These are phyloP conservation scores for Coemansia sp. DNA, from an alignment of 192 early-diverging fungal genomes.

Conservation along the genomic window DNA sequence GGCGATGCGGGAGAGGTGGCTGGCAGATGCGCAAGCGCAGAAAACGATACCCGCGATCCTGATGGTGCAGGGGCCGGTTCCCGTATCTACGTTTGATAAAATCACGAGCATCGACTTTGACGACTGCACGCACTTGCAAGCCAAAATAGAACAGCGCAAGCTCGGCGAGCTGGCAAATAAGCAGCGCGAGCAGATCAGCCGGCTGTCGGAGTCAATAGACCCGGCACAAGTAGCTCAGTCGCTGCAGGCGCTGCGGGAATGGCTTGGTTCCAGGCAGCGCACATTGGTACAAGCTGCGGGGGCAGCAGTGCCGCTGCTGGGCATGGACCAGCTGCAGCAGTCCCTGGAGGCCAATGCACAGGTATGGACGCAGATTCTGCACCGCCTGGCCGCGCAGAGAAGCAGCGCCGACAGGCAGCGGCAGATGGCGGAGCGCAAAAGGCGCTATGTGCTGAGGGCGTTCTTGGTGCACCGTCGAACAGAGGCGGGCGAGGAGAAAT, in stretches of 20 bases:
- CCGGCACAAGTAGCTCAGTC: not conserved
- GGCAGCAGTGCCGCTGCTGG: no score
- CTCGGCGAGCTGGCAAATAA: not conserved
- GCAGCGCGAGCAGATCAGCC: not conserved
- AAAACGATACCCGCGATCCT: no score
- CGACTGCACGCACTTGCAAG: not conserved
- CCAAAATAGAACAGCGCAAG: not conserved
- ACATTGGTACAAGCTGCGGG: no score
- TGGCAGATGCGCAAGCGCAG: not conserved
- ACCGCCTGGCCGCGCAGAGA: conserved; percentile 1
- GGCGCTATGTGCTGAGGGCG: conserved; percentile 30
- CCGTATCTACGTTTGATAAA: conserved; percentile 7
- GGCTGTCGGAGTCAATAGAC: not conserved
- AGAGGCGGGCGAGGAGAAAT: not conserved
- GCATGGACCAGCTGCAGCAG: no score
- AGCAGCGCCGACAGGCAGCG: not conserved
- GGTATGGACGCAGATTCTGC: no score
- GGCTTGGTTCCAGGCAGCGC: not conserved
- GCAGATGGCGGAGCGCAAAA: conserved; percentile 8
- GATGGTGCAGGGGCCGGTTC: conserved; percentile 5
- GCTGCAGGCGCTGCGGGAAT: conserved; percentile 1
- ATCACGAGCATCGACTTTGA: conserved; percentile 3
- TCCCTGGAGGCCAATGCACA: no score
- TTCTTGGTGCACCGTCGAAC: conserved; percentile 16
- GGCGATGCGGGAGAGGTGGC: not conserved